Evolutionary conservation across 225 moss, liverwort and hornwort genomes (phyloP), one percentile per base, ranked within the genome.

Genomic region (Rhytidiadelphus loreus): DNA sequence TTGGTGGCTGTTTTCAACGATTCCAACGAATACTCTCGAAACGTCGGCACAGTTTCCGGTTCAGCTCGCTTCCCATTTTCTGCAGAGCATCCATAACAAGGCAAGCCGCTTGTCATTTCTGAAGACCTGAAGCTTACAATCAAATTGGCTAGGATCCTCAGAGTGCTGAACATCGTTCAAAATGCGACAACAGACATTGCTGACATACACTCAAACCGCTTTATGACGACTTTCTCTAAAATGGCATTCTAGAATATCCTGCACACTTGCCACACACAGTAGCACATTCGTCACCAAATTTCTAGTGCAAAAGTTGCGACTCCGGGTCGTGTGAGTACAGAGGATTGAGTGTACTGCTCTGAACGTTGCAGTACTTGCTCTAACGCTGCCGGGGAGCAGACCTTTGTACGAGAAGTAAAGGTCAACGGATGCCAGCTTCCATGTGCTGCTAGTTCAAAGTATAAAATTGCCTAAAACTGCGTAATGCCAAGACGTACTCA

Each of bases 1-100:
- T 93, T 96, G 25, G 98, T 98, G 62, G 98, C 98, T n/a, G 95
- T 86, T 83, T 91, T 96, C 90, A 98, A 92, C 64, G 96, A 96
- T 80, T 98, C 98, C 92, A 96, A 91, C 63, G 98, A 92, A 85
- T 94, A 98, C 88, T 98, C 98, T 88, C 85, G 92, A 88, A 98
- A 98, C 65, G 91, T 87, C 63, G 96, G 96, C 90, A 98, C 95
- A 82, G 88, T 92, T 84, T 98, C 96, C 13, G 96, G 92, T 87
- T 98, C 96, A 64, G 94, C 81, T 74, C 92, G 94, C 83, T 94
- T 92, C 62, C 96, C 97, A 87, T 96, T 96, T 71, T 93, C 98
- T 98, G 93, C 88, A 91, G 58, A 14, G 39, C 79, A 83, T 21
- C 56, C 76, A 59, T 24, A 32, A 59, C 39, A 52, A 64, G 48